Percentiles rank a stretch among this genome's conserved stretches.
Conservation (phyloP, 768 basidiomycete genomes). For the Amanita subjunquillea region DNA sequence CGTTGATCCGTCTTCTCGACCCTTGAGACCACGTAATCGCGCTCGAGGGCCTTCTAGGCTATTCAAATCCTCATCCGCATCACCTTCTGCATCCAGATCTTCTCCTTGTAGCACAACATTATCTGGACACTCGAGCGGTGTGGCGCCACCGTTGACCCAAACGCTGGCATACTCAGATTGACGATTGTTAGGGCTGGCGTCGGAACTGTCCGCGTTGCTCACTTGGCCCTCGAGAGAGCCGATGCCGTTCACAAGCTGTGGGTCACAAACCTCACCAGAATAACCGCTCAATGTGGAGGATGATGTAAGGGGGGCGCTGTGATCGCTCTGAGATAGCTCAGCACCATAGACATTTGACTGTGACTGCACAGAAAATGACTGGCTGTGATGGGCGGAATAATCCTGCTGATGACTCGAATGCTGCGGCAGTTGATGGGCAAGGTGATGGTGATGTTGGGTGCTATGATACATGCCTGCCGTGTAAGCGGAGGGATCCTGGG, state of each 20-base stretch:
- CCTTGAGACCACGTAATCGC: slow-evolving; percentile 5
- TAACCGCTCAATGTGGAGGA: background rate
- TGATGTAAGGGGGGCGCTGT: slow-evolving; percentile 1
- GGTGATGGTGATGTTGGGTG: slow-evolving; percentile 6
- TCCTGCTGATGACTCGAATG: slow-evolving; percentile 9
- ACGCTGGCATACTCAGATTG: slow-evolving; percentile 5
- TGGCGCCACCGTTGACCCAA: slow-evolving; percentile 4
- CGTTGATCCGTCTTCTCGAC: slow-evolving; percentile 6
- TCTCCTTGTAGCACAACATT: slow-evolving; percentile 12
- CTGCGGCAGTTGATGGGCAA: slow-evolving; percentile 10
- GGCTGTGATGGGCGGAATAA: slow-evolving; percentile 4
- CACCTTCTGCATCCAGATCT: slow-evolving; percentile 20
- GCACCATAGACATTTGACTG: slow-evolving; percentile 1
- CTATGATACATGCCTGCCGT: slow-evolving; percentile 3
- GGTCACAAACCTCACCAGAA: slow-evolving; percentile 3
- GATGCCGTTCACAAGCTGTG: slow-evolving; percentile 5
- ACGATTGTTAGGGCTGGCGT: background rate
- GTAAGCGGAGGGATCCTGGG: slow-evolving; percentile 9
- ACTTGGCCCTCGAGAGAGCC: background rate
- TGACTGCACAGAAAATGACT: background rate
- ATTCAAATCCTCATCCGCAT: slow-evolving; percentile 10
- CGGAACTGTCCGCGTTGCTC: background rate
- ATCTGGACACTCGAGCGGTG: background rate
- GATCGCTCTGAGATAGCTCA: slow-evolving; percentile 2
- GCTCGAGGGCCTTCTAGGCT: slow-evolving; percentile 1